Base-by-base conservation (phyloP, 371 early-diverging fungal species). In the Lichtheimia ramosa region DNA sequence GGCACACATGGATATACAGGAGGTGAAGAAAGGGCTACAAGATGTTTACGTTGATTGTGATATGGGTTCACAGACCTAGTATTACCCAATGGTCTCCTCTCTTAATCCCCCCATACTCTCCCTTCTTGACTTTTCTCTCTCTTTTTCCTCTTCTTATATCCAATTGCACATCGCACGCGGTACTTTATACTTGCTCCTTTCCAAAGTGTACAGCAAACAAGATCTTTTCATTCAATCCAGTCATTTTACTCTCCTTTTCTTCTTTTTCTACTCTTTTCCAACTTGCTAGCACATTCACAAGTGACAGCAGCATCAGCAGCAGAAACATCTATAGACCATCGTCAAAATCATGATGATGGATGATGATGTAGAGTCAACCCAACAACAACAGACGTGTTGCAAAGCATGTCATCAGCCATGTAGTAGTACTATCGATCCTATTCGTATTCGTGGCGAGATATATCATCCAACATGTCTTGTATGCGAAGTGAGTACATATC, bases 401-500 rank as follows among this genome's bases (percentile, higher is more conserved):
- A 51, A 43, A 24, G 40, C 59, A 20, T 59, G 59, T 43, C 27
- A n/a, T 20, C 51, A 59, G 16, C 15, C 59, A 8, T 59, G 59
- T 51, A n/a, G n/a, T 51, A 4, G 51, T 27, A 43, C n/a, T n/a
- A 24, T 40, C 7, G 59, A 59, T 39, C 50, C 54, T 25, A 58
- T 58, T n/a, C 43, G 27, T 39, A 58, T 20, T 27, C 40, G 54
- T 16, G 51, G 40, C 34, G 54, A 55, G 8, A 58, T 51, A 1
- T 63, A 54, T 40, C 64, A 58, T 40, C 40, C 51, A 20, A 24
- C 48, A 27, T 63, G 64, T 25, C 54, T 63, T 53, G 42, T 58
- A 16, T 63, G 64, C 27, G 64, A 63, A 54, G 64, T 59, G 54
- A 57, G 43, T 16, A n/a, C n/a, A n/a, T n/a, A 56, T 20, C 16